Conservation (phyloP, 139 green algal species). For the Auxenochlorella pyrenoidosa region DNA sequence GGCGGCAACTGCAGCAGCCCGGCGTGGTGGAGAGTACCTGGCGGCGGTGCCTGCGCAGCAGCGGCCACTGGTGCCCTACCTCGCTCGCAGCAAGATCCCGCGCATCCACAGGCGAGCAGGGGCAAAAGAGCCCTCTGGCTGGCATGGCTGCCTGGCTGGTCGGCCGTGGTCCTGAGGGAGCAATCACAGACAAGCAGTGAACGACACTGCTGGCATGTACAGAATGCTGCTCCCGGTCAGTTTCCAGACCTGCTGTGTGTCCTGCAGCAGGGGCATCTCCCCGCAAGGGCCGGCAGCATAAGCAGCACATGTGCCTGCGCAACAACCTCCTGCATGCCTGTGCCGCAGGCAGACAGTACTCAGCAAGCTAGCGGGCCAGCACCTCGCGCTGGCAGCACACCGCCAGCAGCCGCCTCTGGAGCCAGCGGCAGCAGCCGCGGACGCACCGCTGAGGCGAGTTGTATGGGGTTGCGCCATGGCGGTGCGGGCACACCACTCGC, state of each 20-base stretch:
- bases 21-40: neutral
- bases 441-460: neutral
- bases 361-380: constrained; percentile 22
- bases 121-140: neutral
- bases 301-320: neutral
- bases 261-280: neutral
- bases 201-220: no score
- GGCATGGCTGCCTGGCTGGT: neutral
- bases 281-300: neutral
- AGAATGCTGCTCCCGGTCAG: no score
- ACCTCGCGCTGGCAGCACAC: constrained; percentile 2
- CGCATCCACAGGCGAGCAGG: constrained; percentile 9
- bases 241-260: no score
- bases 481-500: no score
- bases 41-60: neutral
- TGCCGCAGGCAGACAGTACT: constrained; percentile 15
- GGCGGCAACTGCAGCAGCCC: neutral
- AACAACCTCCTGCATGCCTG: no score
- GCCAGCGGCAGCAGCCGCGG: neutral
- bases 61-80: neutral
- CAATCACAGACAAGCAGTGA: no score
- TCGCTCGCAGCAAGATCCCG: neutral
- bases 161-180: no score
- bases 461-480: no score
- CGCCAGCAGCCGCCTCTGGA: neutral